Conservation (phyloP, 148 eudicot species). For the Pouteria glomerata region DNA sequence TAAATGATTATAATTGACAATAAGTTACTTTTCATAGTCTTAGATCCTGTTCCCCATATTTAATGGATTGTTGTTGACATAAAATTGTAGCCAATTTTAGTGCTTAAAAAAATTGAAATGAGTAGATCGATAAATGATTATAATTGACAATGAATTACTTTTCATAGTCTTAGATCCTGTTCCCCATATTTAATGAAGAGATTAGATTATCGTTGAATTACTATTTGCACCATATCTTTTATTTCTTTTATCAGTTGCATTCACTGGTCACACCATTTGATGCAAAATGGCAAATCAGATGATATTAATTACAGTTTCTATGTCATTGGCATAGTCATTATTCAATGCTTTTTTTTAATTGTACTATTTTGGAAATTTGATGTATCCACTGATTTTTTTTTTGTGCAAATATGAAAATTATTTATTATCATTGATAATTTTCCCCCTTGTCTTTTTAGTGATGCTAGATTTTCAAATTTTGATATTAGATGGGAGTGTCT, state of each 20-base stretch:
- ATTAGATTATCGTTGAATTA: background rate
- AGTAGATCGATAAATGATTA: background rate
- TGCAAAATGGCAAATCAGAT: background rate
- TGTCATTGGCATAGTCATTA: background rate
- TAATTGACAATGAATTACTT: background rate
- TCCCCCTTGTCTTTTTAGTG: background rate
- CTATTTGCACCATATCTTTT: background rate
- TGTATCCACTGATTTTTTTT: background rate
- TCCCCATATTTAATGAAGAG: background rate
- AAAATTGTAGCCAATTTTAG: background rate
- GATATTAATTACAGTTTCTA: background rate
- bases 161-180: background rate
- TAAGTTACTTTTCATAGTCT: background rate
- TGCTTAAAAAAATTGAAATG: background rate
- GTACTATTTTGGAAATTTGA: background rate
- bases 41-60: too few species aligned
- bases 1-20: background rate
- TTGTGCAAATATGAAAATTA: background rate
- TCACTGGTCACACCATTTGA: background rate
- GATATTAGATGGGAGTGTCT: background rate
- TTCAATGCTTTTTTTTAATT: background rate
- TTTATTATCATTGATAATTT: background rate
- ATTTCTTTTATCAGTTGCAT: background rate
- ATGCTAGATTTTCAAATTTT: too few species aligned
- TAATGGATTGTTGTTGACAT: background rate